phyloP scores from a whole-genome alignment of 768 basidiomycete species.

The Tulasnella sp. region DNA sequence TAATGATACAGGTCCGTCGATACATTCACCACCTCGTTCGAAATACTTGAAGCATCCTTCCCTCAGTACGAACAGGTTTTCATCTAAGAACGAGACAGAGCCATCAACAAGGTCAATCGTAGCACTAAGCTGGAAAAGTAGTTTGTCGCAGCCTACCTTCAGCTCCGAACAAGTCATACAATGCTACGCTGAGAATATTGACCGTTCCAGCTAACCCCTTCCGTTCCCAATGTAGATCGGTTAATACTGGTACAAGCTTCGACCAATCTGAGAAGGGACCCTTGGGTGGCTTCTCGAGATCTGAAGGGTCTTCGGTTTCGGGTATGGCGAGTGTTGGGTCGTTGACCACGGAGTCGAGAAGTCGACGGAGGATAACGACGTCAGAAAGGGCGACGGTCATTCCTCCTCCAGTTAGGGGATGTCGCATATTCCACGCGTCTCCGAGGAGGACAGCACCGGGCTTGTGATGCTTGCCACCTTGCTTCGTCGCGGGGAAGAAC shows the following conservation, averaged over 20 bases:
- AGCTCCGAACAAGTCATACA: slow-evolving; percentile 92
- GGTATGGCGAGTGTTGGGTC: slow-evolving; percentile 8
- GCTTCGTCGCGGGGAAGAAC: slow-evolving; percentile 74
- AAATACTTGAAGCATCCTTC: slow-evolving; percentile 96
- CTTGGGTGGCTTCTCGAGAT: slow-evolving; percentile 24
- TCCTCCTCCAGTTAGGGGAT: slow-evolving; percentile 91
- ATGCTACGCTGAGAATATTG: slow-evolving; percentile 85
- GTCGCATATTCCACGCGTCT: slow-evolving; percentile 98
- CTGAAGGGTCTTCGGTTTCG: slow-evolving; percentile 23
- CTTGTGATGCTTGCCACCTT: slow-evolving; percentile 43
- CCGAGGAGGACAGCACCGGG: slow-evolving; percentile 79
- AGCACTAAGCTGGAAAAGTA: not conserved
- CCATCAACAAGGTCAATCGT: not conserved
- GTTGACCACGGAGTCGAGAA: slow-evolving; percentile 15
- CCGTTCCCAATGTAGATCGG: slow-evolving; percentile 77
- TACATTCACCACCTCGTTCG: slow-evolving; percentile 81
- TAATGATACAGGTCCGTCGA: slow-evolving; percentile 81
- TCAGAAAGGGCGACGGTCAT: slow-evolving; percentile 96
- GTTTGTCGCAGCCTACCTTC: slow-evolving; percentile 53
- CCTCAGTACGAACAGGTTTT: slow-evolving; percentile 17
- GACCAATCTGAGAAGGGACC: slow-evolving; percentile 31
- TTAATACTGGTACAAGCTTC: slow-evolving; percentile 39
- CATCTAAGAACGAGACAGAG: slow-evolving; percentile 15
- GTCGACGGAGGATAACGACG: slow-evolving; percentile 55
- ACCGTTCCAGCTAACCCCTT: slow-evolving; percentile 79